Percentiles rank a stretch among this genome's conserved stretches.
Evolutionary conservation across 345 rosid species (phyloP).

Genomic region (Odontarrhena argentea): DNA sequence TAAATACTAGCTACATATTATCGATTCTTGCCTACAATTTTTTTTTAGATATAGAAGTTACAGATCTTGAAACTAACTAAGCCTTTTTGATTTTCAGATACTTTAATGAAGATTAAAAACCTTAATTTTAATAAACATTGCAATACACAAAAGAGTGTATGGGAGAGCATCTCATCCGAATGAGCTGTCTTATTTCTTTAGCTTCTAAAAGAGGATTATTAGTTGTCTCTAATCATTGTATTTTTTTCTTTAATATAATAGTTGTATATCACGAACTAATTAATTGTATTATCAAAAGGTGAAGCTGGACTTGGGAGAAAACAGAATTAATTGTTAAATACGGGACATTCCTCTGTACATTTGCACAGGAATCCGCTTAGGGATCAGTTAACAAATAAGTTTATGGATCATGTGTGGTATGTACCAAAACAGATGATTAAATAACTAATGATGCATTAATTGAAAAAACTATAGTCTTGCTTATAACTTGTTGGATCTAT

Average conservation of each 20-base stretch:
- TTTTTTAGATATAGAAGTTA: too few relatives aligned
- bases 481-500: neutral
- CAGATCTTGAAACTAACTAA: too few relatives aligned
- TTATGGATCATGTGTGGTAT: slow-evolving; percentile 24
- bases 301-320: slow-evolving; percentile 29
- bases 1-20: too few relatives aligned
- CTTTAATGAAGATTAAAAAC: neutral
- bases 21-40: too few relatives aligned
- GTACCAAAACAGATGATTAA: slow-evolving; percentile 34
- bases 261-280: slow-evolving; percentile 11
- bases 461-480: too few relatives aligned
- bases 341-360: slow-evolving; percentile 43
- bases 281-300: neutral
- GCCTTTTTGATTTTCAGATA: neutral
- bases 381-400: slow-evolving; percentile 44
- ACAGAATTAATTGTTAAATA: slow-evolving; percentile 10
- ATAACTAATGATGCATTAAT: slow-evolving; percentile 28
- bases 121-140: slow-evolving; percentile 1
- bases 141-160: slow-evolving; percentile 29
- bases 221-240: slow-evolving; percentile 40
- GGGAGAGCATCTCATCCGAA: slow-evolving; percentile 37
- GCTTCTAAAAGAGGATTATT: slow-evolving; percentile 34
- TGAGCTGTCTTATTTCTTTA: slow-evolving; percentile 36
- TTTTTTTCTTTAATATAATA: slow-evolving; percentile 4
- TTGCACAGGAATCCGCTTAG: slow-evolving; percentile 40